These are phyloP conservation scores for Amphibolis antarctica DNA, from an alignment of 106 monocot genomes.

Conservation along the genomic window DNA sequence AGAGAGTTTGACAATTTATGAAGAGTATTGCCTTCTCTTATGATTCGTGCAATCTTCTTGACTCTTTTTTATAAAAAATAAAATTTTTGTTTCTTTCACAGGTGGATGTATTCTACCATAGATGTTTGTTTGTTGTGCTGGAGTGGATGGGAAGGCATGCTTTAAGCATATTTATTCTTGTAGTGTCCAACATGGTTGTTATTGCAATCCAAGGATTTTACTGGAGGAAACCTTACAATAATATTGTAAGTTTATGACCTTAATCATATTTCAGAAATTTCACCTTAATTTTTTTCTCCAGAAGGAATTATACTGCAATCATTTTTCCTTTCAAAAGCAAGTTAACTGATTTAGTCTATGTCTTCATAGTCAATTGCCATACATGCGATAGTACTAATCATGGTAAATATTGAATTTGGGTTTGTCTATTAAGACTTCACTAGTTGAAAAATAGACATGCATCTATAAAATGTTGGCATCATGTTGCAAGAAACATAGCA, in stretches of 20 bases:
- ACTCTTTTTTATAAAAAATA: not conserved
- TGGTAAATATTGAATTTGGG: too few relatives aligned
- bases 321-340: not conserved
- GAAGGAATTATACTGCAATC: not conserved
- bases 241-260: conserved; percentile 57
- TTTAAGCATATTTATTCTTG: conserved; percentile 60
- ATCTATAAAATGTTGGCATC: too few relatives aligned
- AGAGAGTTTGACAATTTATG: too few relatives aligned
- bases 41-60: not conserved
- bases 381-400: too few relatives aligned
- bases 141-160: conserved; percentile 84
- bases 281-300: not conserved
- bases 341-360: too few relatives aligned
- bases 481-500: too few relatives aligned
- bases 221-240: conserved; percentile 66
- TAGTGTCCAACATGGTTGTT: conserved; percentile 63
- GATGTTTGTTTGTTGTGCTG: conserved; percentile 28
- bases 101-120: conserved; percentile 40
- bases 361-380: too few relatives aligned
- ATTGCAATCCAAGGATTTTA: conserved; percentile 79
- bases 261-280: not conserved
- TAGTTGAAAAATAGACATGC: too few relatives aligned
- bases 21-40: not conserved
- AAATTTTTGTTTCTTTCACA: conserved; percentile 8
- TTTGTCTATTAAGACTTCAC: too few relatives aligned